Conservation (phyloP, 495 filamentous ascomycete species). For the Aspergillus egyptiacus region DNA sequence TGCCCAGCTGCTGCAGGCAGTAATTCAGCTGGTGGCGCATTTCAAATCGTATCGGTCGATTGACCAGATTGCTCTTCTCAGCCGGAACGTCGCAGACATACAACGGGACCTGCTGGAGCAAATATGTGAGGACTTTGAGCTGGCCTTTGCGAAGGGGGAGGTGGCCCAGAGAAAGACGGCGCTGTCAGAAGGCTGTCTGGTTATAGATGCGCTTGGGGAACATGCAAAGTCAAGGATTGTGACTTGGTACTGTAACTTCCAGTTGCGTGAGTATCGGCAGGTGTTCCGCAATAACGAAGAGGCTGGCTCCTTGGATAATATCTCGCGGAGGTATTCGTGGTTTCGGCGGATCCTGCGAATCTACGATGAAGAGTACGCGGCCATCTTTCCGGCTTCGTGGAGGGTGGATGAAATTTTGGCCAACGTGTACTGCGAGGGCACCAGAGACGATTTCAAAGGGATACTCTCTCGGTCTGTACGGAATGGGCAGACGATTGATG, state of each 20-base stretch:
- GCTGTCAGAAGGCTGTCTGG: conserved; percentile 79
- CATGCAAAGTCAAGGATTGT: conserved; percentile 75
- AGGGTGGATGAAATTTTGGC: conserved; percentile 86
- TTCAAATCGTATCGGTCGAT: conserved; percentile 98
- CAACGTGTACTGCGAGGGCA: conserved; percentile 90
- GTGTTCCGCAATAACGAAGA: conserved; percentile 96
- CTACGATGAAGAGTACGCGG: conserved; percentile 88
- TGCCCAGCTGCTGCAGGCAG: conserved; percentile 87
- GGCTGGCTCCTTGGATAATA: conserved; percentile 94
- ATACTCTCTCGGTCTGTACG: conserved; percentile 85
- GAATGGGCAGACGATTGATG: conserved; percentile 80
- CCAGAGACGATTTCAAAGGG: conserved; percentile 88
- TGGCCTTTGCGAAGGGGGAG: conserved; percentile 87
- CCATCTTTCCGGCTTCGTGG: conserved; percentile 84
- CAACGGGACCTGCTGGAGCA: conserved; percentile 94
- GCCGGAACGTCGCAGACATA: conserved; percentile 87
- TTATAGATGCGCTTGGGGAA: conserved; percentile 94
- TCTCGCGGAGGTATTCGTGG: conserved; percentile 91
- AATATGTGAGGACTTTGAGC: conserved; percentile 96
- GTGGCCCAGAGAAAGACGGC: conserved; percentile 61
- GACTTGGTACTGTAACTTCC: conserved; percentile 97
- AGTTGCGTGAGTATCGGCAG: conserved; percentile 90
- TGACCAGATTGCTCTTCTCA: conserved; percentile 92
- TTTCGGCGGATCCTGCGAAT: conserved; percentile 93
- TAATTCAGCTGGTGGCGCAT: conserved; percentile 96